phyloP scores from a whole-genome alignment of 306 rosid species.

The Glycyrrhiza uralensis region DNA sequence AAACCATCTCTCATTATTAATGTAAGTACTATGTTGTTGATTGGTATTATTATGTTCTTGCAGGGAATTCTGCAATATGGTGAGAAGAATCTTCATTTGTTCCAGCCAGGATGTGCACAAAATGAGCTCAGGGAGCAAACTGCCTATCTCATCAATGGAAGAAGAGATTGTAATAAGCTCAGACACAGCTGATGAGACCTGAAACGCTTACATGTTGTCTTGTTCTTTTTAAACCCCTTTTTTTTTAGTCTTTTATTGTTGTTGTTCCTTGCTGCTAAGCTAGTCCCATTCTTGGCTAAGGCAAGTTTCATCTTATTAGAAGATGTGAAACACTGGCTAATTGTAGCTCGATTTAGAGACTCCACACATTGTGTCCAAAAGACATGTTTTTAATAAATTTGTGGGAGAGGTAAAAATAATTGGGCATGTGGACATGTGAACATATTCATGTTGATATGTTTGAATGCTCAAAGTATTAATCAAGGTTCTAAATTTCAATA shows the following conservation, averaged over 20 bases:
- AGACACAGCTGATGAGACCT: constrained; percentile 59
- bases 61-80: constrained; percentile 95
- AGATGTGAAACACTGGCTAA: constrained; percentile 40
- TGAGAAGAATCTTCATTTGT: constrained; percentile 79
- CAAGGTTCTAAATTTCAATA: no score
- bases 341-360: constrained; percentile 44
- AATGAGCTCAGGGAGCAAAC: constrained; percentile 63
- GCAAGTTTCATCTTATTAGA: constrained; percentile 28
- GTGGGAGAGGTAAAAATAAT: neutral
- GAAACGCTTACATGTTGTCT: constrained; percentile 18
- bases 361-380: neutral
- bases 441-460: neutral
- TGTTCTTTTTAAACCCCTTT: neutral
- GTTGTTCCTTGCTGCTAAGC: constrained; percentile 6
- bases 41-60: constrained; percentile 14
- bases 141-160: constrained; percentile 53
- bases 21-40: neutral
- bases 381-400: constrained; percentile 27
- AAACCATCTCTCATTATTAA: neutral
- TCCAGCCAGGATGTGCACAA: constrained; percentile 80
- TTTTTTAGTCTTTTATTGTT: constrained; percentile 15
- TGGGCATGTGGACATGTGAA: constrained; percentile 13
- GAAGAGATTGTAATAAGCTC: constrained; percentile 63
- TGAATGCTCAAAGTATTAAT: neutral
- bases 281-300: constrained; percentile 33